Percentiles rank a stretch among this genome's conserved stretches.
Evolutionary conservation across 2,329 filamentous ascomycete genomes (phyloP).

Genomic region (Mycocentrospora acerina): DNA sequence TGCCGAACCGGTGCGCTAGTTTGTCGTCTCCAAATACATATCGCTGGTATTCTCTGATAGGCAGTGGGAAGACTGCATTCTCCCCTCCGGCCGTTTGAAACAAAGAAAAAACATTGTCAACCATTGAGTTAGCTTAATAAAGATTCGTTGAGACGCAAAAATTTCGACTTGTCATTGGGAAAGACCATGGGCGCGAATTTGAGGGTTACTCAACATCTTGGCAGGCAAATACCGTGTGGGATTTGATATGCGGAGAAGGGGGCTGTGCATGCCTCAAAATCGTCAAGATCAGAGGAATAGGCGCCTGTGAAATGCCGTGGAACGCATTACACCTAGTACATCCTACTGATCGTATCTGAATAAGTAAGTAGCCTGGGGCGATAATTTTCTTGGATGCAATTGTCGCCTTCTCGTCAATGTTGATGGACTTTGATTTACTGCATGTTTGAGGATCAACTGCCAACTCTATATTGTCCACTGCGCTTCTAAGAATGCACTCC

Average conservation of each 20-base stretch:
- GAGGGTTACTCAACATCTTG: constrained; percentile 7
- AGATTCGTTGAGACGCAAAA: constrained; percentile 9
- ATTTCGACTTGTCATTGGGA: neutral
- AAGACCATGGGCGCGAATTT: constrained; percentile 16
- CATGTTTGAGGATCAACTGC: too few relatives aligned
- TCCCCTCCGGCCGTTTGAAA: constrained; percentile 16
- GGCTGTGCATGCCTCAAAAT: constrained; percentile 10
- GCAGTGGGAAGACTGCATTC: constrained; percentile 18
- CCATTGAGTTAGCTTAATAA: constrained; percentile 15
- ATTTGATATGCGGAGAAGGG: constrained; percentile 11
- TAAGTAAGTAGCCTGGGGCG: neutral
- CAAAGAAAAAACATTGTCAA: constrained; percentile 22
- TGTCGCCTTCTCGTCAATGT: too few relatives aligned
- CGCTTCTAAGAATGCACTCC: too few relatives aligned
- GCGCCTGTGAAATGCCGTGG: constrained; percentile 10
- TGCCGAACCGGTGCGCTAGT: constrained; percentile 26
- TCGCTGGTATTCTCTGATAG: constrained; percentile 23
- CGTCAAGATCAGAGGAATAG: constrained; percentile 8
- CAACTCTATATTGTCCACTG: too few relatives aligned
- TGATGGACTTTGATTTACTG: too few relatives aligned
- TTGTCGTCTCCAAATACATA: constrained; percentile 29
- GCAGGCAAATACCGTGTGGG: constrained; percentile 9
- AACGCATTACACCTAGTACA: constrained; percentile 6
- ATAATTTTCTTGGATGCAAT: too few relatives aligned
- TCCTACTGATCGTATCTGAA: constrained; percentile 4